A percentile compares a stretch with the other conserved stretches of the same genome.
Evolutionary conservation across 2,329 filamentous ascomycete species (phyloP).

Genomic region (Hypoxylon sp.): DNA sequence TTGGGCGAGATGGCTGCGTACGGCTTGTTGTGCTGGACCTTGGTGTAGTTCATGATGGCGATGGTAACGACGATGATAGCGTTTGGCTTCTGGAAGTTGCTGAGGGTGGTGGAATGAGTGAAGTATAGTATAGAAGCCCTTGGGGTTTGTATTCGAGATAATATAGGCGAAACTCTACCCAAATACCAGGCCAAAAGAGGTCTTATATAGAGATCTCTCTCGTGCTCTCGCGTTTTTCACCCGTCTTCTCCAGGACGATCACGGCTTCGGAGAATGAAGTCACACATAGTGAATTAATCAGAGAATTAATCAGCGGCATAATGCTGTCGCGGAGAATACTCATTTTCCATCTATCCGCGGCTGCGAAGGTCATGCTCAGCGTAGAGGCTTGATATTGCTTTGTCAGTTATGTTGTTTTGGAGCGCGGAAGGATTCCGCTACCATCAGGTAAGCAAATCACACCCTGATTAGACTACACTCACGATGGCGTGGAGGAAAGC

Average conservation of each 20-base stretch:
- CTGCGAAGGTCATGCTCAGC: background rate
- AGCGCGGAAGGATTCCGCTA: slow-evolving; percentile 18
- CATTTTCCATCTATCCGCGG: background rate
- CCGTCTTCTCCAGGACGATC: background rate
- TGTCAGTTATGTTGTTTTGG: slow-evolving; percentile 9
- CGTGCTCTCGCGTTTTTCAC: background rate
- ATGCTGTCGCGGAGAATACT: background rate
- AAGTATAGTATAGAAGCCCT: background rate
- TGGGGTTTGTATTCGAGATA: background rate
- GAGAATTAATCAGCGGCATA: slow-evolving; percentile 3
- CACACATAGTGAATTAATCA: background rate
- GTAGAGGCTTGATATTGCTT: background rate
- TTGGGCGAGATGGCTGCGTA: slow-evolving; percentile 33
- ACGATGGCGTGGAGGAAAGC: background rate
- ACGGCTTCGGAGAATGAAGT: background rate
- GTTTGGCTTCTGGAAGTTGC: background rate
- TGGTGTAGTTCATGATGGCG: slow-evolving; percentile 38
- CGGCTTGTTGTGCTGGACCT: slow-evolving; percentile 28
- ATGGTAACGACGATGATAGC: background rate
- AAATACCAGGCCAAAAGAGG: background rate
- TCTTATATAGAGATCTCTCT: background rate
- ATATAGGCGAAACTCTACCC: background rate
- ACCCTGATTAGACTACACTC: background rate
- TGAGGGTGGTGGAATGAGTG: background rate
- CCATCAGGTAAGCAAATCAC: slow-evolving; percentile 8